Conservation (phyloP, 345 rosid genomes). For the Physaria fendleri region DNA sequence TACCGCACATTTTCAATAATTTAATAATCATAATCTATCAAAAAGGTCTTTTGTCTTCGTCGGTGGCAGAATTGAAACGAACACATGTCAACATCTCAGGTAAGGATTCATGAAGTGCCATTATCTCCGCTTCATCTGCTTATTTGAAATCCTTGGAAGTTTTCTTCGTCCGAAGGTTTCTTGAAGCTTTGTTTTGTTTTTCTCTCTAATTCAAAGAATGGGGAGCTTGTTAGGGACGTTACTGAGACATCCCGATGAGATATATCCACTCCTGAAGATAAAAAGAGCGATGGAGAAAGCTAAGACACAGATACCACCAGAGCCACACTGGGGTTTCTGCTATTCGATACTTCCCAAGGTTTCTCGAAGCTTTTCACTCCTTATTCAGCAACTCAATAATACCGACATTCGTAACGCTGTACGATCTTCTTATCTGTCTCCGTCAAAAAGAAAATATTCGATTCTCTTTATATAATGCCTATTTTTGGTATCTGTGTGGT, state of each 20-base stretch:
- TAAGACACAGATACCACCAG: constrained; percentile 64
- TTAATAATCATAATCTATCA: too few species aligned
- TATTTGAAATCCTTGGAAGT: too few species aligned
- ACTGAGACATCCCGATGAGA: constrained; percentile 61
- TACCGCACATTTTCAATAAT: too few species aligned
- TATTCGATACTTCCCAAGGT: constrained; percentile 66
- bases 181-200: too few species aligned
- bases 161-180: too few species aligned
- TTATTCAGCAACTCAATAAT: constrained; percentile 79
- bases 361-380: constrained; percentile 73
- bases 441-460: background rate
- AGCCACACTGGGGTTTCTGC: constrained; percentile 68
- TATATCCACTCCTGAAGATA: constrained; percentile 66
- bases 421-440: constrained; percentile 14
- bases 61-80: too few species aligned
- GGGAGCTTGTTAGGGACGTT: constrained; percentile 48
- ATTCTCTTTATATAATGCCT: background rate
- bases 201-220: too few species aligned
- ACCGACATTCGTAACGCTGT: constrained; percentile 83
- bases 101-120: too few species aligned
- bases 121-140: too few species aligned
- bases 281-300: constrained; percentile 51
- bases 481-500: background rate
- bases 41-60: too few species aligned
- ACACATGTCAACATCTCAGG: too few species aligned